Conservation (phyloP, 495 filamentous ascomycete species). For the Letharia columbiana region DNA sequence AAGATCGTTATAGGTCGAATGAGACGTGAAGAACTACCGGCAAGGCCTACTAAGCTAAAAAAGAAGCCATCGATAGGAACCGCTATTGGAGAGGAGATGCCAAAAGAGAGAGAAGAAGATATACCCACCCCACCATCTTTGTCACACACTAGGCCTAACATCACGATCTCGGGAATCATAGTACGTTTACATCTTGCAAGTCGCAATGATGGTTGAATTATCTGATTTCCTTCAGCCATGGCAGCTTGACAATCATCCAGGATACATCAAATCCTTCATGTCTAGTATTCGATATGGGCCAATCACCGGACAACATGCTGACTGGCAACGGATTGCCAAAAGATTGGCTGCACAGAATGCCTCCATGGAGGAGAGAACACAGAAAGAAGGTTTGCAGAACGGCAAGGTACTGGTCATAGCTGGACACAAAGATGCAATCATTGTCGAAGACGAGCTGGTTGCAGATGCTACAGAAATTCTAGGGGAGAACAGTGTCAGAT, state of each 20-base stretch:
- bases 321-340: slow-evolving; percentile 50
- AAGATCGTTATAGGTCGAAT: slow-evolving; percentile 18
- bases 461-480: slow-evolving; percentile 44
- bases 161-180: slow-evolving; percentile 39
- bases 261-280: slow-evolving; percentile 50
- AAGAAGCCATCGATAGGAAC: slow-evolving; percentile 28
- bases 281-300: slow-evolving; percentile 51
- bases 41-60: slow-evolving; percentile 22
- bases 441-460: slow-evolving; percentile 49
- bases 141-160: slow-evolving; percentile 37
- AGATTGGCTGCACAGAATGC: slow-evolving; percentile 40
- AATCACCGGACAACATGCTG: slow-evolving; percentile 40
- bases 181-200: background rate
- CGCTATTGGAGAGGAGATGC: slow-evolving; percentile 35
- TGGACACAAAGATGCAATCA: slow-evolving; percentile 45
- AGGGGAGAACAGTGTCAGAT: slow-evolving; percentile 60
- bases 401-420: slow-evolving; percentile 48
- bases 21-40: slow-evolving; percentile 26
- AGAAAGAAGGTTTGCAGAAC: slow-evolving; percentile 32
- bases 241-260: slow-evolving; percentile 48
- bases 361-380: slow-evolving; percentile 20
- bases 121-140: slow-evolving; percentile 30
- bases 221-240: slow-evolving; percentile 29
- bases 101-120: slow-evolving; percentile 20
- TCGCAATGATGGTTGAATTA: background rate